Evolutionary conservation across 805 yeast genomes (phyloP), one percentile per base, ranked within the genome.

Genomic region (Metschnikowia corniflorae): DNA sequence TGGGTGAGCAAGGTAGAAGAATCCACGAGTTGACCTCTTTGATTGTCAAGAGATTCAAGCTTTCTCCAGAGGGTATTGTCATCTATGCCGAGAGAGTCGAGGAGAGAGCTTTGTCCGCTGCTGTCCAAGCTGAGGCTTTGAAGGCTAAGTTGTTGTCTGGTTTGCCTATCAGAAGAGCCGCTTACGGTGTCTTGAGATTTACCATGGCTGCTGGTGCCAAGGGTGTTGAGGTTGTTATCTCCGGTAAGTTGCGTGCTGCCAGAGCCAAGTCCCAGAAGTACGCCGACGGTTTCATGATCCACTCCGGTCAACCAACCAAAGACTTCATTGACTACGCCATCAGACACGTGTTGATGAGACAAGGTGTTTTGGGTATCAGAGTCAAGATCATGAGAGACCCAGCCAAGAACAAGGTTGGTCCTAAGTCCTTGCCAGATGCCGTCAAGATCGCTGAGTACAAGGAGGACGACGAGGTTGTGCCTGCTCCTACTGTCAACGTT

Each of bases 201-300:
- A 96, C 94, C 66, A 93, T 93, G 96, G 97, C 89, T 75, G 87
- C 97, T 54, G 98, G 98, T 76, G 98, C 98, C 70, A 93, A 93
- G 86, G 98, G 98, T 89, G 96, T 94, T 68, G 98, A 93, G 81
- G 98, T 93, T 72, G 97, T 93, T 62, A 86, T 93, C 68, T 88
- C 97, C 60, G 98, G 98, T 83, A 93, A 93, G 79, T 84, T 94
- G 72, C 87, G 97, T 80, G 98, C 96, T 75, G 98, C 97, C 65
- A 88, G 98, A 82, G 98, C 98, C 65, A 93, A 93, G 86, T 82
- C 97, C 65, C 95, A 93, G 95, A 93, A 93, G 78, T 93, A 91
- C 83, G 84, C 93, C 70, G 97, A 91, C 71, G 98, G 98, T 81
- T 93, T 93, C 96, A 86, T 93, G 93, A 93, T 93, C 82, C 98